Evolutionary conservation across 768 basidiomycete species (phyloP), one percentile per base, ranked within the genome.

Genomic region (Pulveroboletus sp.): DNA sequence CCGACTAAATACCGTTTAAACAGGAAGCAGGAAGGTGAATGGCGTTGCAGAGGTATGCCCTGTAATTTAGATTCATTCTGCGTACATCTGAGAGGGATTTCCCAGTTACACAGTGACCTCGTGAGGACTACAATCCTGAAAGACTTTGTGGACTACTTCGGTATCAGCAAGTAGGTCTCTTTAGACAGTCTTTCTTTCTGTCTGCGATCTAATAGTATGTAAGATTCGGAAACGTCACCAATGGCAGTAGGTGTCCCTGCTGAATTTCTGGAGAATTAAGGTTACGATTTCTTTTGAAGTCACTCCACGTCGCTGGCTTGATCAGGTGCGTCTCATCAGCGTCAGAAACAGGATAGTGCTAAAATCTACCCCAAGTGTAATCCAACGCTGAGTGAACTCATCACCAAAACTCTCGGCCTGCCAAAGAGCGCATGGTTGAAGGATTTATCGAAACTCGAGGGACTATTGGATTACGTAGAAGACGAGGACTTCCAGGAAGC

Each of bases 111-210:
- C 75, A 89, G 85, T 51, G 86, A 92, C 46, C 80, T 98, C 37
- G 88, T 98, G 45, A 78, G 76, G 68, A 83, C 84, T 19, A 91
- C 86, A 7, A 89, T 91, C 57, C 65, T 89, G 59, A 89, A 87
- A 63, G 93, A 96, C 71, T 95, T 95, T 63, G 94, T 96, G 40
- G 93, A 96, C 27, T 90, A 88, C 68, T 88, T 84, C 61, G 95
- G 95, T 3, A 64, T 81, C 52, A 86, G 86, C 84, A 93, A 88
- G 83, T 75, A 54, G 12, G 60, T 54, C 10, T 23, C 29, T 31
- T 19, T n/a, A n/a, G n/a, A n/a, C n/a, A 16, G 2, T 27, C 17
- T 12, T n/a, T 22, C 22, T 30, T 39, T 16, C 13, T 23, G 19
- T 27, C 20, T 19, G n/a, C 41, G 30, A 19, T 47, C 56, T 67